A percentile compares a stretch with the other conserved stretches of the same genome.
Conservation (phyloP, 2,329 filamentous ascomycete species). For the Thermoascus crustaceus region DNA sequence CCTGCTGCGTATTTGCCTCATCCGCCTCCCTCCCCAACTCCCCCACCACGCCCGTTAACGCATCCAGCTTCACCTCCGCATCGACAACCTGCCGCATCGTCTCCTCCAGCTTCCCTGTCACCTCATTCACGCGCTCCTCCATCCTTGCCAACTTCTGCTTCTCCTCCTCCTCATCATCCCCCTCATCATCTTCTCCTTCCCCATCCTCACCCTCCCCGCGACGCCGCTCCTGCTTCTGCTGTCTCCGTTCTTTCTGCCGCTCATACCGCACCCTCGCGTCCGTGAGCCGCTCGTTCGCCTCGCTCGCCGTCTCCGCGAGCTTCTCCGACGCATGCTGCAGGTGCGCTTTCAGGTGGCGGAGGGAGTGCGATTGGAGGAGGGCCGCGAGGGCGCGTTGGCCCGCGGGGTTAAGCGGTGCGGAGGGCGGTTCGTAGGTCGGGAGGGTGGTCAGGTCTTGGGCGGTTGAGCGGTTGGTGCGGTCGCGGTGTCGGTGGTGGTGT, state of each 20-base stretch:
- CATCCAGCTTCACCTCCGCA: slow-evolving; percentile 39
- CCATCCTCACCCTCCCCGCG: slow-evolving; percentile 18
- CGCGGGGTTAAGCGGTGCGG: slow-evolving; percentile 42
- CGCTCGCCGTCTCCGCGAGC: slow-evolving; percentile 43
- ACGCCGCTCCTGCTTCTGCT: slow-evolving; percentile 14
- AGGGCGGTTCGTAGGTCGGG: slow-evolving; percentile 47
- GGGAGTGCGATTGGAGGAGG: slow-evolving; percentile 35
- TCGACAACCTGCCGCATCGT: slow-evolving; percentile 53
- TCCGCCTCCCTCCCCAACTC: slow-evolving; percentile 34
- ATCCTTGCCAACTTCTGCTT: slow-evolving; percentile 35
- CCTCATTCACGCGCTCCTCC: slow-evolving; percentile 39
- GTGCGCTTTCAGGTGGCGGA: slow-evolving; percentile 41
- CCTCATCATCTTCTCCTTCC: slow-evolving; percentile 23
- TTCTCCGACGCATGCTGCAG: slow-evolving; percentile 38
- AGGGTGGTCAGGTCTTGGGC: too few relatives aligned
- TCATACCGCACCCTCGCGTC: slow-evolving; percentile 32
- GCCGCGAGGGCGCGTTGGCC: slow-evolving; percentile 40
- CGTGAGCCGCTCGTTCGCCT: slow-evolving; percentile 48
- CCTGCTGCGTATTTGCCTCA: slow-evolving; percentile 23
- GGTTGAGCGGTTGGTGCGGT: slow-evolving; percentile 7
- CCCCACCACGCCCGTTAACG: slow-evolving; percentile 36
- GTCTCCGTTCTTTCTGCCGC: slow-evolving; percentile 20
- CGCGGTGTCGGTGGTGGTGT: not conserved
- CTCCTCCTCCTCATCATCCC: slow-evolving; percentile 28
- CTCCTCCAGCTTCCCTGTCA: slow-evolving; percentile 51